Conservation (phyloP, 1,284 basidiomycete genomes). For the Sutorius eximius region DNA sequence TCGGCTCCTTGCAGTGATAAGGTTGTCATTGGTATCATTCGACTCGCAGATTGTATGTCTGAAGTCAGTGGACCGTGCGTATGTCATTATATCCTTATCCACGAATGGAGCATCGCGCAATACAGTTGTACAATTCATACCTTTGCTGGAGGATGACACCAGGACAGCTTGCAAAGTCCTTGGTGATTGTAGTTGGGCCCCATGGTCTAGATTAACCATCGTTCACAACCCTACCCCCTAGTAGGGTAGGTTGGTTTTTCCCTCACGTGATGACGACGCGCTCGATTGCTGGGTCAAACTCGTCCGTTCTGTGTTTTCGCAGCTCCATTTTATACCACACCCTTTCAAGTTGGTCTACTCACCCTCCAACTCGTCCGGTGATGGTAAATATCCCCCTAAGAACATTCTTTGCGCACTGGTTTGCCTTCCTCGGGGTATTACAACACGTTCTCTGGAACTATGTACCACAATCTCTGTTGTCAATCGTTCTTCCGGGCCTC, state of each 20-base stretch:
- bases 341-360: conserved; percentile 1
- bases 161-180: no score
- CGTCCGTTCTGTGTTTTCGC: not conserved
- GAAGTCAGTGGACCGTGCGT: not conserved
- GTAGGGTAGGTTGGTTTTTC: conserved; percentile 12
- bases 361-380: not conserved
- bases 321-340: not conserved
- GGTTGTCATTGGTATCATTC: not conserved
- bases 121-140: not conserved
- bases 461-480: conserved; percentile 13
- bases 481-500: conserved; percentile 2
- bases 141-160: no score
- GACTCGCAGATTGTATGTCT: not conserved
- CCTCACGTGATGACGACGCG: conserved; percentile 23
- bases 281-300: not conserved
- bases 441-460: conserved; percentile 11
- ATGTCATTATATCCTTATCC: conserved; percentile 10
- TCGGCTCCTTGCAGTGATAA: not conserved
- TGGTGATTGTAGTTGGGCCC: no score
- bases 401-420: conserved; percentile 17
- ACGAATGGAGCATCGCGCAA: not conserved
- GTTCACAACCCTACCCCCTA: not conserved
- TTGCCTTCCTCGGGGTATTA: conserved; percentile 13
- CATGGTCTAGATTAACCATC: no score
- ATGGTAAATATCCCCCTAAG: conserved; percentile 7